These are phyloP conservation scores for Raffaelea arxii DNA, from an alignment of 2,329 filamentous ascomycete species.

Conservation along the genomic window DNA sequence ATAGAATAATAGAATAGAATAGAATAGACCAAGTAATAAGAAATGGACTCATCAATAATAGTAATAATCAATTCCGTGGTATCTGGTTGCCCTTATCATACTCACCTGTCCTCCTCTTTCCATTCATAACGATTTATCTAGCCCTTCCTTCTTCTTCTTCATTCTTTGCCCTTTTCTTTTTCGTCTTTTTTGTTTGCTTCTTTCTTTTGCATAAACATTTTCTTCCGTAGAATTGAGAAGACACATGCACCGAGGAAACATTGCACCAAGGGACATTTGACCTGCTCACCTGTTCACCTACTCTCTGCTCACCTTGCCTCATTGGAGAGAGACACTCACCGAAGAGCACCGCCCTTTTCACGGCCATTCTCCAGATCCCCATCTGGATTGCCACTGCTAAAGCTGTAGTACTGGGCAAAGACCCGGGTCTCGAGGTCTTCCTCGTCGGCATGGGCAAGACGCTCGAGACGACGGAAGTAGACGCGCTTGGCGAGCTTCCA, in stretches of 20 bases:
- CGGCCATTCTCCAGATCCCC: background rate
- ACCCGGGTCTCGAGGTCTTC: constrained; percentile 3
- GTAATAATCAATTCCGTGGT: too few species aligned
- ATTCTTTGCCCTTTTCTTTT: background rate
- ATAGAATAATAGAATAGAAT: too few species aligned
- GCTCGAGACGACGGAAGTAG: constrained; percentile 3
- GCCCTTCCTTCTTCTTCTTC: background rate
- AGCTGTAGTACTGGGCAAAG: background rate
- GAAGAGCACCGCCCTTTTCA: background rate
- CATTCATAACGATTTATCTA: too few species aligned
- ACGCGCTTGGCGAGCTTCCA: constrained; percentile 63
- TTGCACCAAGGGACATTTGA: background rate
- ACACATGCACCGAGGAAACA: background rate
- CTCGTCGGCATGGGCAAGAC: background rate
- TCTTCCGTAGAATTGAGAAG: too few species aligned
- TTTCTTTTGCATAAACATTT: too few species aligned
- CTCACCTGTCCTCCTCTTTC: too few species aligned
- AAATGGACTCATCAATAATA: too few species aligned
- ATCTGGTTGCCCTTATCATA: too few species aligned
- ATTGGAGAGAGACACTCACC: background rate
- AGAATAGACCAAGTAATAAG: too few species aligned
- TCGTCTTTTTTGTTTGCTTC: too few species aligned
- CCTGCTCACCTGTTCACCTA: background rate
- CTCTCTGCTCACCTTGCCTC: background rate
- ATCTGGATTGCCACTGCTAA: background rate